These are phyloP conservation scores for Phlyctochytrium planicorne DNA, from an alignment of 192 early-diverging fungal species.

Conservation along the genomic window DNA sequence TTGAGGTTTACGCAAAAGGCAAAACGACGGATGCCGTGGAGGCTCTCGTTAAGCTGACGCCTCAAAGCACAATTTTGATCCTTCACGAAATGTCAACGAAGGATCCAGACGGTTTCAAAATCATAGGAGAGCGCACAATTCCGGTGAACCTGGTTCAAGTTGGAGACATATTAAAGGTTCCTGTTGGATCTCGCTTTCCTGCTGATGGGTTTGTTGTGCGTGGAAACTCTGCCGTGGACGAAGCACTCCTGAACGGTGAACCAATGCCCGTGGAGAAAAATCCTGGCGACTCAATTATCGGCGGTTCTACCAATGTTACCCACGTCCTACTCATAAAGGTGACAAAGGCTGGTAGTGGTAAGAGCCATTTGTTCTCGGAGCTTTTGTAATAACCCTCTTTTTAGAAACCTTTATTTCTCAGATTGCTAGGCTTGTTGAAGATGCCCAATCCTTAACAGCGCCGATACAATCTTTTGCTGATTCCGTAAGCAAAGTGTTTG, in stretches of 20 bases:
- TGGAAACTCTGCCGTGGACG: conserved; percentile 66
- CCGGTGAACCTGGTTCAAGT: conserved; percentile 59
- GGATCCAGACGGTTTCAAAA: conserved; percentile 7
- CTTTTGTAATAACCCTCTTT: neutral
- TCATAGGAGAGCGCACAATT: conserved; percentile 45
- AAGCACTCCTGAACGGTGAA: conserved; percentile 82
- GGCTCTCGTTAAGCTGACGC: conserved; percentile 71
- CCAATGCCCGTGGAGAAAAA: conserved; percentile 65
- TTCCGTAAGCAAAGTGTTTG: conserved; percentile 84
- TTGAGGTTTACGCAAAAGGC: conserved; percentile 77
- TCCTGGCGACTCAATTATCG: conserved; percentile 42
- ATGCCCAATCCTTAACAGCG: conserved; percentile 91
- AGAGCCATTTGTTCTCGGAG: no score
- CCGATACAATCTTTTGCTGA: conserved; percentile 94
- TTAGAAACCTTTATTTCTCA: conserved; percentile 82
- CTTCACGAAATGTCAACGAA: neutral
- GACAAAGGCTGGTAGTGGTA: conserved; percentile 23
- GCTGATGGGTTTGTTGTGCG: conserved; percentile 63
- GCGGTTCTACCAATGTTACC: conserved; percentile 65
- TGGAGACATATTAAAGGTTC: conserved; percentile 73
- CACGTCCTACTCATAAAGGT: conserved; percentile 62
- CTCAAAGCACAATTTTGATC: conserved; percentile 53
- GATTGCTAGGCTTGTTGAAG: conserved; percentile 87
- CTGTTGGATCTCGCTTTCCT: conserved; percentile 66
- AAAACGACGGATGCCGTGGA: conserved; percentile 72